These are phyloP conservation scores for Syzygium jambos DNA, from an alignment of 345 rosid species.

Conservation along the genomic window DNA sequence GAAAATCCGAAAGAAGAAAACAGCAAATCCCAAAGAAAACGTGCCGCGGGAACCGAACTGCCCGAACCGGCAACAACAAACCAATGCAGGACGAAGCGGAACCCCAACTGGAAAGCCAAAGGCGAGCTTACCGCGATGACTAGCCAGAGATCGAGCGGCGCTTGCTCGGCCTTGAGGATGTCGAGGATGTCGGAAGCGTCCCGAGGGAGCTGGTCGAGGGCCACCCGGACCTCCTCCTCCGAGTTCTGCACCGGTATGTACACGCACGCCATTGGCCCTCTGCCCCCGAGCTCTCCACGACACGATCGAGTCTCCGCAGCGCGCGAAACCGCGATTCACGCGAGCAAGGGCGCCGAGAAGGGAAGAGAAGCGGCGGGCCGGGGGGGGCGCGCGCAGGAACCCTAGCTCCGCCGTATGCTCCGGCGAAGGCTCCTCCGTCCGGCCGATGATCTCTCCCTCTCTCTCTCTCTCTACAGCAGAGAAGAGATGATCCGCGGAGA, in stretches of 20 bases:
- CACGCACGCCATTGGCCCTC: constrained; percentile 53
- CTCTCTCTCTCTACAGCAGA: not conserved
- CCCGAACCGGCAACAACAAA: not conserved
- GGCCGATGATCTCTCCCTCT: not conserved
- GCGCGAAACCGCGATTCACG: not conserved
- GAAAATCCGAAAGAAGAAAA: not conserved
- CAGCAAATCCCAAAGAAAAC: not conserved
- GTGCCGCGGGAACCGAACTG: not conserved
- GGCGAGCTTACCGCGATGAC: constrained; percentile 59
- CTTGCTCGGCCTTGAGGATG: constrained; percentile 98
- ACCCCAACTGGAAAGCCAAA: not conserved
- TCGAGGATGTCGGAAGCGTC: constrained; percentile 97
- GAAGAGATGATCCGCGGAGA: not conserved
- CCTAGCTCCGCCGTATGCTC: not conserved
- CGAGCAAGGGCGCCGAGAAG: not conserved
- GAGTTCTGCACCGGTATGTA: constrained; percentile 98
- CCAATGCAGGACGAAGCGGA: not conserved
- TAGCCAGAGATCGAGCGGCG: constrained; percentile 98
- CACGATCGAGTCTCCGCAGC: not conserved
- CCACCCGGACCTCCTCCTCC: constrained; percentile 96
- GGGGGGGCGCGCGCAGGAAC: not conserved
- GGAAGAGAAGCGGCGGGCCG: not conserved
- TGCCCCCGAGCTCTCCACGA: not conserved
- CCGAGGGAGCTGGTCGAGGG: constrained; percentile 92
- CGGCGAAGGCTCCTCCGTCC: not conserved